phyloP scores from a whole-genome alignment of 202 grass and related monocot genomes.

The Carex sylvatica region DNA sequence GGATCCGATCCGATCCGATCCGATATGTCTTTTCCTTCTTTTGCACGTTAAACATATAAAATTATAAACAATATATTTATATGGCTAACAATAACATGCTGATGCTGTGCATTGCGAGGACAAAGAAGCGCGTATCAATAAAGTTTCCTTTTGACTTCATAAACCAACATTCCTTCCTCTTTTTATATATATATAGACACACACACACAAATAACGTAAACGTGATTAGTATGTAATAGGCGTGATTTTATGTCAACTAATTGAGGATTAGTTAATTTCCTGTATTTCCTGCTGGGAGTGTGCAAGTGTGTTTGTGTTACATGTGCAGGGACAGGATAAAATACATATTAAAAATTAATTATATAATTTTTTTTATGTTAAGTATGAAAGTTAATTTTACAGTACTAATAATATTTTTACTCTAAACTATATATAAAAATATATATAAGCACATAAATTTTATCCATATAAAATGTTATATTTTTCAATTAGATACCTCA shows the following conservation, averaged over 20 bases:
- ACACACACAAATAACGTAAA: not conserved
- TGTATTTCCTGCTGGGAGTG: no score
- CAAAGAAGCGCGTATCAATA: not conserved
- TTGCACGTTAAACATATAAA: not conserved
- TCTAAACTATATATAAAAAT: no score
- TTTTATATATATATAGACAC: not conserved
- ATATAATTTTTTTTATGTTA: no score
- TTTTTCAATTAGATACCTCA: no score
- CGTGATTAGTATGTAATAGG: not conserved
- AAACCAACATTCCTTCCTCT: not conserved
- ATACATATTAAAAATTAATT: no score
- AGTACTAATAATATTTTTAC: no score
- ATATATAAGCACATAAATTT: no score
- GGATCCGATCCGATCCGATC: slow-evolving; percentile 6
- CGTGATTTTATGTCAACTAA: not conserved
- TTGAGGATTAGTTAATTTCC: not conserved
- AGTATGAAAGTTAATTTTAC: no score
- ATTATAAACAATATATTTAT: not conserved
- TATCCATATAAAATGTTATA: no score
- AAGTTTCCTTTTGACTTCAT: not conserved
- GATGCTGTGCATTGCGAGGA: not conserved
- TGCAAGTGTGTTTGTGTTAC: no score
- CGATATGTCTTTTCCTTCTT: not conserved
- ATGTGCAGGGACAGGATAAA: no score
- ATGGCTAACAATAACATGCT: not conserved